Evolutionary conservation across 1,139 yeast species (phyloP).

Genomic region (Candida sp.): DNA sequence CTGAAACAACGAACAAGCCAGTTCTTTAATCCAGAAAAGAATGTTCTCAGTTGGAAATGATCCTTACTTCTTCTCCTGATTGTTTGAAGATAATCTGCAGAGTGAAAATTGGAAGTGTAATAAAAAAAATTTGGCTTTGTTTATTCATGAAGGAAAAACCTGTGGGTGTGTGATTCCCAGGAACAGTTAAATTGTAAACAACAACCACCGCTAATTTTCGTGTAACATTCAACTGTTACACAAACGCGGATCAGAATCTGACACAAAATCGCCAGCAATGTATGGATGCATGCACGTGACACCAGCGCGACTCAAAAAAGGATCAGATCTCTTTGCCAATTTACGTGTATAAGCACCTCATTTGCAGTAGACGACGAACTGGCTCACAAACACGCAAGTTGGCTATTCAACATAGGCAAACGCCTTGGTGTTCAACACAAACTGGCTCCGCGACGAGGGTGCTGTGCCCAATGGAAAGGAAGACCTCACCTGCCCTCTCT

Average conservation of each 20-base stretch:
- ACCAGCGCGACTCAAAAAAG: background rate
- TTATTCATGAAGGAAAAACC: background rate
- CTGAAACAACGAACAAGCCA: background rate
- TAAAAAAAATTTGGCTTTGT: background rate
- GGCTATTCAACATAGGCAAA: too few species aligned
- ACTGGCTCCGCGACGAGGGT: background rate
- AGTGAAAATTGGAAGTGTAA: too few species aligned
- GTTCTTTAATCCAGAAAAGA: background rate
- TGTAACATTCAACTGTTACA: background rate
- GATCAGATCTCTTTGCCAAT: too few species aligned
- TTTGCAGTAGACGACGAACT: background rate
- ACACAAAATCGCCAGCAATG: too few species aligned
- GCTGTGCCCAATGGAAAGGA: too few species aligned
- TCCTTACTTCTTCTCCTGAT: background rate
- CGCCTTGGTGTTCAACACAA: background rate
- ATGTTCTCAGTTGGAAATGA: background rate
- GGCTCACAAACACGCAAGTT: too few species aligned
- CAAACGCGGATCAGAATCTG: background rate
- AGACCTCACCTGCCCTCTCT: too few species aligned
- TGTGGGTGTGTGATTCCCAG: background rate
- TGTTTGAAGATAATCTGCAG: background rate
- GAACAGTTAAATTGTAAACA: slow-evolving; percentile 1
- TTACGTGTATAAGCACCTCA: background rate
- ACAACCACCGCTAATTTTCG: background rate
- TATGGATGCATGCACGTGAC: background rate